phyloP scores from a whole-genome alignment of 306 rosid genomes.

The Fragaria vesca region DNA sequence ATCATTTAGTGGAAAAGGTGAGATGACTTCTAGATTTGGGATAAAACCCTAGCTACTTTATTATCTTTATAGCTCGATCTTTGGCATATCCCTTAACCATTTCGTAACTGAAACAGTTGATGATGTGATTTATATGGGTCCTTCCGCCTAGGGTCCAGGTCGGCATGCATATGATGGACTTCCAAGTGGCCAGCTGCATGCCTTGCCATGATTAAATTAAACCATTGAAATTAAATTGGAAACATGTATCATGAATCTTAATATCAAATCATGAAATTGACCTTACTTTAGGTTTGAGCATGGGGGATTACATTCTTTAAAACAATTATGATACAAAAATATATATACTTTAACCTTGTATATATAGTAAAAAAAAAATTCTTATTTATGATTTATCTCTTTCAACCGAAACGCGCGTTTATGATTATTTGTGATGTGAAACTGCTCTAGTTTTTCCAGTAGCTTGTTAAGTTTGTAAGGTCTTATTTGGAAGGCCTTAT shows the following conservation, averaged over 20 bases:
- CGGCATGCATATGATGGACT: conserved; percentile 40
- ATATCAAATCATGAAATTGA: not conserved
- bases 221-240: conserved; percentile 1
- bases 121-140: conserved; percentile 60
- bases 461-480: not conserved
- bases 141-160: conserved; percentile 69
- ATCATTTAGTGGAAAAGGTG: conserved; percentile 12
- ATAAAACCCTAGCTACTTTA: conserved; percentile 27
- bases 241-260: not conserved
- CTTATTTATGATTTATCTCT: too few species aligned
- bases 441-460: not conserved
- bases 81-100: conserved; percentile 38
- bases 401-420: too few species aligned
- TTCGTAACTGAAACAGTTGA: conserved; percentile 61
- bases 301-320: not conserved
- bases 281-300: conserved; percentile 3
- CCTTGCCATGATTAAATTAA: conserved; percentile 20
- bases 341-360: too few species aligned
- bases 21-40: conserved; percentile 33
- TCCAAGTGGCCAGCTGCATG: conserved; percentile 44
- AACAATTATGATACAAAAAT: not conserved
- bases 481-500: not conserved
- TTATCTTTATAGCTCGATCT: conserved; percentile 15
- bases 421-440: too few species aligned
- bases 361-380: too few species aligned